phyloP scores from a whole-genome alignment of 352 stramenopile genomes.

The Phytophthora meadii region DNA sequence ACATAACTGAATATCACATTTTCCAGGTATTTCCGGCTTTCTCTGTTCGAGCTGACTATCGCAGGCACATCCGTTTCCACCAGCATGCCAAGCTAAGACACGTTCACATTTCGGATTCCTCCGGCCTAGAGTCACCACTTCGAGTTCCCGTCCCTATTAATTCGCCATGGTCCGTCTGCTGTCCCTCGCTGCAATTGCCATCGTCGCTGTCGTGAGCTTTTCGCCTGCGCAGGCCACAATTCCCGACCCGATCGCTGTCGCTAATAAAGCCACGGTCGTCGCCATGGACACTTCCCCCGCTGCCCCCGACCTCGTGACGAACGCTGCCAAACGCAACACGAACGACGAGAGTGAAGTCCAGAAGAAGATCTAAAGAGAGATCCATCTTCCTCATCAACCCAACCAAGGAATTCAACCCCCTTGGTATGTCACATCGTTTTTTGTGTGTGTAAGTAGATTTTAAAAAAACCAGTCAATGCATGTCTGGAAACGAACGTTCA shows the following conservation, averaged over 20 bases:
- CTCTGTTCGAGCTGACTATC: constrained; percentile 31
- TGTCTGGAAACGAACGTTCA: constrained; percentile 11
- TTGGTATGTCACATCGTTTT: constrained; percentile 34
- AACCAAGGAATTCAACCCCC: constrained; percentile 13
- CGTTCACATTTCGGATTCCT: constrained; percentile 12
- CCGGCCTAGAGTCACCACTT: constrained; percentile 4
- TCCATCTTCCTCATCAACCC: background rate
- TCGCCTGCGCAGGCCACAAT: constrained; percentile 10
- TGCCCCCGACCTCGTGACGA: constrained; percentile 16
- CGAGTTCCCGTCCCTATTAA: background rate
- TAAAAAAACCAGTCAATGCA: constrained; percentile 28
- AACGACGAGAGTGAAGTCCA: constrained; percentile 11
- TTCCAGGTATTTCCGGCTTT: background rate
- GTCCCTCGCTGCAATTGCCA: constrained; percentile 24
- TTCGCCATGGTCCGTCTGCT: constrained; percentile 29
- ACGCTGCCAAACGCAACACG: constrained; percentile 30
- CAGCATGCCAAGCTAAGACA: constrained; percentile 16
- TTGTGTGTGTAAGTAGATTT: constrained; percentile 27
- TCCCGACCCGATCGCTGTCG: constrained; percentile 31
- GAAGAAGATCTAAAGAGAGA: constrained; percentile 22
- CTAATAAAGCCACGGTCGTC: constrained; percentile 18
- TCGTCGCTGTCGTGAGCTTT: constrained; percentile 24
- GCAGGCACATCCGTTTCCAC: constrained; percentile 10
- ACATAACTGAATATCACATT: background rate
- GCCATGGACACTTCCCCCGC: constrained; percentile 28